A percentile compares a stretch with the other conserved stretches of the same genome.
These are phyloP conservation scores for Didymella glomerata DNA, from an alignment of 2,329 filamentous ascomycete genomes.

Conservation along the genomic window DNA sequence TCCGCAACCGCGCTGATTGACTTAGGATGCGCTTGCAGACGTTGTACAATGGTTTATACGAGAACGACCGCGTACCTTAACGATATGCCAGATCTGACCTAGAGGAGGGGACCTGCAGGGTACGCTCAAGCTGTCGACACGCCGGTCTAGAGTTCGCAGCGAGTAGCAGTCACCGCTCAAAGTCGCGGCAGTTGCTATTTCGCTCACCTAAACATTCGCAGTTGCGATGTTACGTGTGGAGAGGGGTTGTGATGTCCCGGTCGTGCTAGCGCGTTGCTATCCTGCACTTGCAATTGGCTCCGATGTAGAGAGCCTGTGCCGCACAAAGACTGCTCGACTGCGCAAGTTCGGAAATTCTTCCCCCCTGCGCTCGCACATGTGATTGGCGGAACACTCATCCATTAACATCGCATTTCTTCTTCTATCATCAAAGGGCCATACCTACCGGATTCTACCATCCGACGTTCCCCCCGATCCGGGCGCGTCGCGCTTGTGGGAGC, in stretches of 20 bases:
- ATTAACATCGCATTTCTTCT: background rate
- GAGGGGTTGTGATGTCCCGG: background rate
- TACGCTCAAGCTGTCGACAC: background rate
- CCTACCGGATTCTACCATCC: background rate
- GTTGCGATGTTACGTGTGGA: background rate
- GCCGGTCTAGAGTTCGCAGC: background rate
- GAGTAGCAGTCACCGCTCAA: background rate
- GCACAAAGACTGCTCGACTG: background rate
- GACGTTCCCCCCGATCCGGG: background rate
- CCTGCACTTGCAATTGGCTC: background rate
- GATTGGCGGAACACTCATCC: background rate
- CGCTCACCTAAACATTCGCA: background rate
- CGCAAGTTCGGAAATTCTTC: background rate
- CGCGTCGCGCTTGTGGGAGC: background rate
- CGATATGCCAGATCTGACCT: background rate
- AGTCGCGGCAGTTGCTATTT: slow-evolving; percentile 1
- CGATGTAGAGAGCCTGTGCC: background rate
- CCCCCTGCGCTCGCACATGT: background rate
- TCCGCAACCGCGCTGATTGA: background rate
- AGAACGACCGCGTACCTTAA: background rate
- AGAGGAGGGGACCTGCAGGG: background rate
- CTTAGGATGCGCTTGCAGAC: background rate
- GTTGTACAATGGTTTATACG: background rate
- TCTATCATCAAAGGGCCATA: background rate
- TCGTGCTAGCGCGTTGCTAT: background rate